Base-by-base conservation (phyloP, 2,329 filamentous ascomycete species). In the Emmonsia crescens region DNA sequence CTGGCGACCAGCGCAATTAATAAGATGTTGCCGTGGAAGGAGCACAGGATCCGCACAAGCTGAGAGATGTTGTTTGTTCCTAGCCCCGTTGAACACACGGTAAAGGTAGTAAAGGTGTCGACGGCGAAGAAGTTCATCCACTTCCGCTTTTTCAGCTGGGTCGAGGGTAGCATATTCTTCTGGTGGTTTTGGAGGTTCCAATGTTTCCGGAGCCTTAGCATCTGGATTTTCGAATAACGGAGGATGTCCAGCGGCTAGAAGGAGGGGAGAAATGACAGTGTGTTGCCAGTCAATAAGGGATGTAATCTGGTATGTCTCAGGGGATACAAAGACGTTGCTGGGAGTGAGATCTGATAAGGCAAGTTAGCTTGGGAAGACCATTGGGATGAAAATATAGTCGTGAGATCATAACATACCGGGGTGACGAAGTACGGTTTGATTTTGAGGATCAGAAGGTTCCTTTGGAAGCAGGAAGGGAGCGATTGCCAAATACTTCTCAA, bases 401-500 rank as follows among this genome's bases (percentile, higher is more conserved):
- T n/a, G n/a, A n/a, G n/a, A 38, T 56, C 5, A 51, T 12, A 21
- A n/a, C 21, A 27, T 51, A 65, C 62, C 62, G 24, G 61, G 63
- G 58, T 69, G 68, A 12, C 67, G 66, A 29, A 57, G 44, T 62
- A 16, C 27, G 9, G 48, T 5, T 51, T 24, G 21, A 51, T 51
- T 68, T 14, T 63, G 36, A 2, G 59, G 59, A 52, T 62, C 36
- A 1, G 2, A 1, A 21, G 38, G 58, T 12, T 63, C 44, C 40
- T 63, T 63, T 24, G 66, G 66, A 19, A 69, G 63, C 14, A 69
- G 62, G 60, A 64, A 68, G 36, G 68, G 65, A 1, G 65, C 64
- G 24, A 69, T 63, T 60, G 64, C 48, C 5, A 67, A 16, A 46
- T 70, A 70, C 57, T 68, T 69, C n/a, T 66, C 48, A 12, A 71